Evolutionary conservation across 352 stramenopile genomes (phyloP).

Genomic region (Hyaloperonospora brassicae): DNA sequence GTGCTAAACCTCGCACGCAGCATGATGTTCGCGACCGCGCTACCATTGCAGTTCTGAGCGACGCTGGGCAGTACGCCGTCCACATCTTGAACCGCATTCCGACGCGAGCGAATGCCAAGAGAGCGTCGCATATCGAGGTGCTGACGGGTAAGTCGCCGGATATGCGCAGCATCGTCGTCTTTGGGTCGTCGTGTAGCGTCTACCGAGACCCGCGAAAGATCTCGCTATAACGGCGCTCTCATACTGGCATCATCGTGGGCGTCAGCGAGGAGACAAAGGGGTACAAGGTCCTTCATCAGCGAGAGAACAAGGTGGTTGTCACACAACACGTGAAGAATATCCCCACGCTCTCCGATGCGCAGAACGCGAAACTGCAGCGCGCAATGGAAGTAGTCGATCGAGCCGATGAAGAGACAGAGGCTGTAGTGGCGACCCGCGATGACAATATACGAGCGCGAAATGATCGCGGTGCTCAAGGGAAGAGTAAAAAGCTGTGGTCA

Average conservation of each 20-base stretch:
- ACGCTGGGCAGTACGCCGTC: constrained; percentile 21
- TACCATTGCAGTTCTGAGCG: constrained; percentile 18
- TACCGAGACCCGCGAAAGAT: background rate
- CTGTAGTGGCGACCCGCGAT: too few relatives aligned
- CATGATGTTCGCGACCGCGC: constrained; percentile 19
- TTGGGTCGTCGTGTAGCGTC: background rate
- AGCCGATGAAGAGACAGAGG: too few relatives aligned
- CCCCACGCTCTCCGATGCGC: background rate
- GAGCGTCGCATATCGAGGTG: constrained; percentile 6
- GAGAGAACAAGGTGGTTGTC: background rate
- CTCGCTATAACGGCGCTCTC: too few relatives aligned
- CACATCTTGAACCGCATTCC: constrained; percentile 25
- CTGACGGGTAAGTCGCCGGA: background rate
- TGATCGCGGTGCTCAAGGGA: too few relatives aligned
- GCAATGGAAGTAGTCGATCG: background rate
- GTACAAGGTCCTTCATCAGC: background rate
- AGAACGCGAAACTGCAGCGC: background rate
- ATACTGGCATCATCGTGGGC: too few relatives aligned
- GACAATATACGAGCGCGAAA: too few relatives aligned
- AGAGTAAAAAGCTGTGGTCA: too few relatives aligned
- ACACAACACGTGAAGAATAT: background rate
- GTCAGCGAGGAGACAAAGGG: constrained; percentile 4
- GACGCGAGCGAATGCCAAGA: constrained; percentile 9
- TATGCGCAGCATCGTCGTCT: background rate
- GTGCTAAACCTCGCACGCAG: constrained; percentile 26